Base-by-base conservation (phyloP, 352 stramenopile species). In the Globisporangium uncinulatum region DNA sequence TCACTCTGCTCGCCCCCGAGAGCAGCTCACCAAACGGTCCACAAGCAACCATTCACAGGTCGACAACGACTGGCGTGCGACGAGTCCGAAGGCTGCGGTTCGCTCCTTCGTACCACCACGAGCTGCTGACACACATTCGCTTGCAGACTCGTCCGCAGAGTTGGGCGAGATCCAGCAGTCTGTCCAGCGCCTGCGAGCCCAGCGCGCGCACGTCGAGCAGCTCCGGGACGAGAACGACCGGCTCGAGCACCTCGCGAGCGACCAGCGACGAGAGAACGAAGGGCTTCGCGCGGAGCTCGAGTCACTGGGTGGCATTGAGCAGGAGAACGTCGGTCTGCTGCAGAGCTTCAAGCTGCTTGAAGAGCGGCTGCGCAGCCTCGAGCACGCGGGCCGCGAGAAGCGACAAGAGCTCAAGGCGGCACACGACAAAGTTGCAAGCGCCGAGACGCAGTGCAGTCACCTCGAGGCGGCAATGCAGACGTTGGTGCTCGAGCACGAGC, bases 291-390 rank as follows among this genome's bases (percentile, higher is more conserved):
- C 60, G 1, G 67, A 83, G 49, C 50, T 85, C 6, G 62, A 57
- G 11, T 64, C 67, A 14, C 41, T 85, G 9, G 70, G 64, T 13
- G 74, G 65, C 1, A 62, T 79, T 21, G 70, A 84, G 44, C 61
- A 78, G 41, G 76, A 89, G 55, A 86, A 89, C 57, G 59, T 79
- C 39, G 70, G 66, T 10, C 65, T 81, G 29, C 60, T 83, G 15
- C 72, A 84, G 51, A 82, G 67, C 41, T 69, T 84, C 31, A 79
- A 83, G 46, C 48, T 84, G 31, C 55, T 89, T 6, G 72, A 89
- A 61, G 66, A 81, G 54, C 66, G 76, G 8, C 57, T 76, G 41
- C 70, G 54, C 34, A 66, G 52, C 7, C 63, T 89, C 8, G 78
- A 88, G 41, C 58, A 65, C 19, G 54, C 55, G 1, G 80, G 65